These are phyloP conservation scores for Nepenthes alata DNA, from an alignment of 179 eudicot genomes.

Conservation along the genomic window DNA sequence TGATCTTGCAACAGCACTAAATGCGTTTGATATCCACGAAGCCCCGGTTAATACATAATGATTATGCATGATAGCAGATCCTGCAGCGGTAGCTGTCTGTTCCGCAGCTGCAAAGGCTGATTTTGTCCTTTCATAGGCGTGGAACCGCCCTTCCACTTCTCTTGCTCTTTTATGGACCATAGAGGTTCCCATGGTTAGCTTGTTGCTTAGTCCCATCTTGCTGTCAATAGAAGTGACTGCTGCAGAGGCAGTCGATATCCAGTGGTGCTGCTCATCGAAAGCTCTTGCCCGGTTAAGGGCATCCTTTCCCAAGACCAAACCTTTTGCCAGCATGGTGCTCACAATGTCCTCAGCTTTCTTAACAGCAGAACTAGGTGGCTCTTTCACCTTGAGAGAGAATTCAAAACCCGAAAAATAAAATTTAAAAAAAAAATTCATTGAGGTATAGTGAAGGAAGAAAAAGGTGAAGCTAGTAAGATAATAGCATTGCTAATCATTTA, in stretches of 20 bases:
- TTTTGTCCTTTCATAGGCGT: conserved; percentile 26
- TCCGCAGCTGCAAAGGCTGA: conserved; percentile 27
- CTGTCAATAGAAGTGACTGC: conserved; percentile 25
- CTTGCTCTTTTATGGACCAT: conserved; percentile 19
- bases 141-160: conserved; percentile 21
- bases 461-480: no score
- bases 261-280: conserved; percentile 27
- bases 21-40: conserved; percentile 29
- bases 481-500: no score
- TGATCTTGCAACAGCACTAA: conserved; percentile 19
- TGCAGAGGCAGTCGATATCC: conserved; percentile 22
- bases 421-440: no score
- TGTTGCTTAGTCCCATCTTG: conserved; percentile 24
- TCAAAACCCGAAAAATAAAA: not conserved
- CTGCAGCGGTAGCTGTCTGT: conserved; percentile 22
- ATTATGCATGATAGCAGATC: conserved; percentile 29
- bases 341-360: conserved; percentile 31
- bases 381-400: conserved; percentile 3
- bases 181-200: conserved; percentile 20
- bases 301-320: conserved; percentile 32
- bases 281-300: conserved; percentile 28
- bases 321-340: conserved; percentile 32
- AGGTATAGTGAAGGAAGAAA: no score
- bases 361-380: conserved; percentile 14
- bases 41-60: conserved; percentile 25